Percentiles rank a stretch among this genome's conserved stretches.
phyloP scores from a whole-genome alignment of 768 basidiomycete species.

The Amanita exitialis region DNA sequence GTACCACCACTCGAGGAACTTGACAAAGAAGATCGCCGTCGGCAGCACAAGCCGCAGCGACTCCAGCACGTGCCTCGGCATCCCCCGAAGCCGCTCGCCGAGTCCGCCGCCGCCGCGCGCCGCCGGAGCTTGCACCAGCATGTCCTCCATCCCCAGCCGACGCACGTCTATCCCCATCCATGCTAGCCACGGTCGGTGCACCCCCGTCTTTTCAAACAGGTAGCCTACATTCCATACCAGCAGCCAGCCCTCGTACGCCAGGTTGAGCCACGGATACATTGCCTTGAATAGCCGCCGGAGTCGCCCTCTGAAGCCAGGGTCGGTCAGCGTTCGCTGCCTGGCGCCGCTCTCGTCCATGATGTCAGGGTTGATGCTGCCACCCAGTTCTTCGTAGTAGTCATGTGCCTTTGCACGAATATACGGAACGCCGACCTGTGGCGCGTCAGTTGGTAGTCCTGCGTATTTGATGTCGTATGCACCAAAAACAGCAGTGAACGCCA shows the following conservation, averaged over 20 bases:
- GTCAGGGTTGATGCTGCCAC: constrained; percentile 70
- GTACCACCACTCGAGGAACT: constrained; percentile 99
- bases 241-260: constrained; percentile 71
- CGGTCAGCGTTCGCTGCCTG: constrained; percentile 35
- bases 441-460: background rate
- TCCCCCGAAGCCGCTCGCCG: constrained; percentile 31
- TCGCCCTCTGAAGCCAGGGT: constrained; percentile 43
- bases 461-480: constrained; percentile 32
- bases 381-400: constrained; percentile 84
- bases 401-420: constrained; percentile 84
- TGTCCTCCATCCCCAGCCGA: constrained; percentile 68
- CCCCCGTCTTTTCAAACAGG: constrained; percentile 77
- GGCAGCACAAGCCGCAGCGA: constrained; percentile 75
- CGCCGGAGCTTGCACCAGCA: constrained; percentile 30
- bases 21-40: constrained; percentile 88
- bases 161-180: constrained; percentile 81
- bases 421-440: constrained; percentile 71
- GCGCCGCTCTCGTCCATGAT: constrained; percentile 36
- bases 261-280: constrained; percentile 77
- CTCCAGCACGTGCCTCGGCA: constrained; percentile 62
- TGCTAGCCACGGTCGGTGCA: constrained; percentile 86
- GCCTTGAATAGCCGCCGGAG: constrained; percentile 57
- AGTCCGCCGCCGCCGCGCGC: constrained; percentile 16
- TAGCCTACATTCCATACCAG: constrained; percentile 82
- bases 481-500: constrained; percentile 72